Evolutionary conservation across 2,329 filamentous ascomycete species (phyloP).

Genomic region (Escovopsis sp.): DNA sequence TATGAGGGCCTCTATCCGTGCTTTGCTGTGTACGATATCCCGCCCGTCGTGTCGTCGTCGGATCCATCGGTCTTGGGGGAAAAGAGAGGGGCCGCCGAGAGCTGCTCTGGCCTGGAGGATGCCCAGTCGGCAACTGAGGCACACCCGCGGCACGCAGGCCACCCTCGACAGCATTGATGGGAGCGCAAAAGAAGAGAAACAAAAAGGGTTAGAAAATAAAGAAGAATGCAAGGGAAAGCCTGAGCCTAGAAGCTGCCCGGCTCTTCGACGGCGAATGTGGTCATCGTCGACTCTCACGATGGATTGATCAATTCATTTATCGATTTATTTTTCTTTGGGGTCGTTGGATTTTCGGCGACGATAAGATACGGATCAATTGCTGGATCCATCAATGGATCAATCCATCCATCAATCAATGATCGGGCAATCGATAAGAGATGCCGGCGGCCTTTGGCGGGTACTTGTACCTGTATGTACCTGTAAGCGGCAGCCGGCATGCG

Average conservation of each 20-base stretch:
- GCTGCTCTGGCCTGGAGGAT: constrained; percentile 7
- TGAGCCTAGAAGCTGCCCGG: neutral
- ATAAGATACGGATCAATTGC: too few relatives aligned
- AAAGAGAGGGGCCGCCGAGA: neutral
- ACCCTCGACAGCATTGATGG: constrained; percentile 23
- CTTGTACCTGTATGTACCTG: too few relatives aligned
- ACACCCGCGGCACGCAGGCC: constrained; percentile 18
- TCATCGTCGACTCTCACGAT: too few relatives aligned
- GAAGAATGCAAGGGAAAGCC: neutral
- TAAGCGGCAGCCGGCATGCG: too few relatives aligned
- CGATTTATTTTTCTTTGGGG: too few relatives aligned
- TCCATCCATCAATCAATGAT: too few relatives aligned
- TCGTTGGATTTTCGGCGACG: too few relatives aligned
- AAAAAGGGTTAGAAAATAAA: neutral
- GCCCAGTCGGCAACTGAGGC: constrained; percentile 19
- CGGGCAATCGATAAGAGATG: too few relatives aligned
- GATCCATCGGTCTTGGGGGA: constrained; percentile 1
- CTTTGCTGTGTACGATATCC: constrained; percentile 10
- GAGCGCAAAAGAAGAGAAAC: constrained; percentile 2
- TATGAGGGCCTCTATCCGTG: constrained; percentile 14
- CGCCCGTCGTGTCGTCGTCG: constrained; percentile 12
- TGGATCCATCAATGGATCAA: too few relatives aligned
- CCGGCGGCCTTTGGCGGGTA: too few relatives aligned
- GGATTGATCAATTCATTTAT: too few relatives aligned
- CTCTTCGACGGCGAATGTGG: too few relatives aligned